Evolutionary conservation across 495 filamentous ascomycete species (phyloP).

Genomic region (Wilcoxina mikolae): DNA sequence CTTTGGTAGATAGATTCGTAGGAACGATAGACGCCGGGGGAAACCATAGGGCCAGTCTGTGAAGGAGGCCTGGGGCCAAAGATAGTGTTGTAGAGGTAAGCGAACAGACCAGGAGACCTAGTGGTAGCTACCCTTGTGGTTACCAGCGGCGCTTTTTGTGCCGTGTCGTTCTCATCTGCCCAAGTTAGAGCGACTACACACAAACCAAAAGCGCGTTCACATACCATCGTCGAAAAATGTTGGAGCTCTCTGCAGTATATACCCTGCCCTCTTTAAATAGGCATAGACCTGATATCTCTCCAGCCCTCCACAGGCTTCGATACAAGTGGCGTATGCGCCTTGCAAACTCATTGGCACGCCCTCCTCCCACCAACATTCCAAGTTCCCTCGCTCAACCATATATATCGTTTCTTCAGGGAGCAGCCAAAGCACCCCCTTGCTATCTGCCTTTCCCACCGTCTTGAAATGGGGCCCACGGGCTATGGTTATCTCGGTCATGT

Average conservation of each 20-base stretch:
- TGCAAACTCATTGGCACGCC: constrained; percentile 77
- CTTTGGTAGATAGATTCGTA: constrained; percentile 66
- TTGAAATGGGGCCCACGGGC: constrained; percentile 41
- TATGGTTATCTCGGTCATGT: constrained; percentile 31
- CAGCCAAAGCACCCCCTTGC: constrained; percentile 53
- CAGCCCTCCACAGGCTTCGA: constrained; percentile 55
- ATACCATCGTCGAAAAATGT: constrained; percentile 34
- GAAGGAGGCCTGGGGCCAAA: constrained; percentile 9
- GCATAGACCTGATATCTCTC: constrained; percentile 80
- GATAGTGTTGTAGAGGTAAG: constrained; percentile 19
- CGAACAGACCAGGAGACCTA: neutral
- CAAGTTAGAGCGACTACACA: too few species aligned
- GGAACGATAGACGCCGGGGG: constrained; percentile 60
- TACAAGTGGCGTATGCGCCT: constrained; percentile 59
- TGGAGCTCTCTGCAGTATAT: constrained; percentile 57
- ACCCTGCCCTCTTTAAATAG: constrained; percentile 68
- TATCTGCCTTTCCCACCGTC: constrained; percentile 44
- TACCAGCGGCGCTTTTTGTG: neutral
- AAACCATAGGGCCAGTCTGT: constrained; percentile 52
- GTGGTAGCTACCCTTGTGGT: constrained; percentile 5
- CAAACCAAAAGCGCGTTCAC: too few species aligned
- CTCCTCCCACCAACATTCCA: constrained; percentile 66
- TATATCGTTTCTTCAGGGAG: constrained; percentile 88
- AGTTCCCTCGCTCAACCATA: constrained; percentile 65
- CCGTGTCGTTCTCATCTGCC: neutral